These are phyloP conservation scores for Sporothrix pseudoabietina DNA, from an alignment of 2,329 filamentous ascomycete genomes.

Conservation along the genomic window DNA sequence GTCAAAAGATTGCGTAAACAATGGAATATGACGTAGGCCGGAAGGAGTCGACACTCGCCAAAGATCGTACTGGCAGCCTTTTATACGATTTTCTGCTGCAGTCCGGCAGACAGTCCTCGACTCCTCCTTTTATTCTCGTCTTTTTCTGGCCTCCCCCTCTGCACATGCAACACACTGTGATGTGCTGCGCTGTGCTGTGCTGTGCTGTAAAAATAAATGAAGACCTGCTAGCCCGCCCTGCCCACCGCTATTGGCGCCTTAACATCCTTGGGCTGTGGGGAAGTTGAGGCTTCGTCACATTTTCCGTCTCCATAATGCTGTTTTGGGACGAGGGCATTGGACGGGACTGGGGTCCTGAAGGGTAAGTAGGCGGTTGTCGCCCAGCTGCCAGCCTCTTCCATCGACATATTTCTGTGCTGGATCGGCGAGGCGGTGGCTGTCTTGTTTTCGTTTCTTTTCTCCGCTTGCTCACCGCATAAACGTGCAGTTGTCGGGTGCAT, in stretches of 20 bases:
- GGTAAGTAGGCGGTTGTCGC: neutral
- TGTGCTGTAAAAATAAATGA: neutral
- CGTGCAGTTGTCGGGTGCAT: neutral
- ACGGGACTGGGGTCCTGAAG: neutral
- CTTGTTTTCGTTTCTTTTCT: neutral
- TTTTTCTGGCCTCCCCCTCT: neutral
- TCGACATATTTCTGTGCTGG: neutral
- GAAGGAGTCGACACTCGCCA: neutral
- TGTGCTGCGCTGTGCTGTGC: neutral
- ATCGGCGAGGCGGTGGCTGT: neutral
- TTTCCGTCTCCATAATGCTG: slow-evolving; percentile 4
- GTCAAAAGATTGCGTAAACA: neutral
- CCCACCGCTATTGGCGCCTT: slow-evolving; percentile 18
- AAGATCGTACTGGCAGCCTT: neutral
- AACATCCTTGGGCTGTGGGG: slow-evolving; percentile 16
- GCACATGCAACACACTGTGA: neutral
- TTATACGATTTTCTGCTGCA: neutral
- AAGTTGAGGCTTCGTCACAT: slow-evolving; percentile 18
- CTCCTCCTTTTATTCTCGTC: neutral
- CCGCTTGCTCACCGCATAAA: slow-evolving; percentile 2
- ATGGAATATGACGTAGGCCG: neutral
- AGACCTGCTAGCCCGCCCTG: neutral
- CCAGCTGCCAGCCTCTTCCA: neutral
- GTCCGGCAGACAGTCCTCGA: neutral
- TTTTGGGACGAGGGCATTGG: slow-evolving; percentile 1